Base-by-base conservation (phyloP, 306 rosid genomes). In the Rubus parviflorus region DNA sequence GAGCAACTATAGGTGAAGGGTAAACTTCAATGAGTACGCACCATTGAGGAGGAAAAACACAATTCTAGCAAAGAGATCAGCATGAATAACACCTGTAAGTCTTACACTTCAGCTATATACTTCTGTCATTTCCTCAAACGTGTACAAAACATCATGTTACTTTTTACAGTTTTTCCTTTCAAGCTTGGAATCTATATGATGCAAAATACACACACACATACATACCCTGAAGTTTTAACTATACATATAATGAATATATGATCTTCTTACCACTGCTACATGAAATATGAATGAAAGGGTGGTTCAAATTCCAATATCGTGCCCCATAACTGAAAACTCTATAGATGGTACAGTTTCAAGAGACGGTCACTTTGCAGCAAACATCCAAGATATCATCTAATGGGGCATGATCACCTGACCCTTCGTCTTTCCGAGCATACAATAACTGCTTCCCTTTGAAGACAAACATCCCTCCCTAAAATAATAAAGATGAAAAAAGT, bases 381-480 rank as follows among this genome's bases (percentile, higher is more conserved):
- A 85, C 79, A 68, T 82, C 40, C 53, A 90, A 88, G 76, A 94
- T 82, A 73, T 88, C 97, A 64, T 90, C 89, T 72, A 92, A 79
- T 2, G 97, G 84, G 38, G 98, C 95, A 70, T 94, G 97, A 72
- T 92, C 98, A 22, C 95, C 92, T 20, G 97, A 89, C 45, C 88
- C 93, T 87, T 90, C 92, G 35, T 92, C 98, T 83, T 90, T 92
- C 85, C 97, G 70, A 14, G 91, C 98, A 81, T 89, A 89, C 75
- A 92, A 38, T 82, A 95, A 80, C 84, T 95, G 72, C 78, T 89
- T 89, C 42, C 97, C 98, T 80, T 81, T 89, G 72, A 95, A 95
- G 60, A 92, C 93, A 75, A 95, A 88, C 92, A 90, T 90, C 65
- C 97, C 98, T 51, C 97, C 98, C 97, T 92, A 46, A 73, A 46